A percentile compares a stretch with the other conserved stretches of the same genome.
Conservation (phyloP, 2,329 filamentous ascomycete species). For the Lachnellula hyalina region DNA sequence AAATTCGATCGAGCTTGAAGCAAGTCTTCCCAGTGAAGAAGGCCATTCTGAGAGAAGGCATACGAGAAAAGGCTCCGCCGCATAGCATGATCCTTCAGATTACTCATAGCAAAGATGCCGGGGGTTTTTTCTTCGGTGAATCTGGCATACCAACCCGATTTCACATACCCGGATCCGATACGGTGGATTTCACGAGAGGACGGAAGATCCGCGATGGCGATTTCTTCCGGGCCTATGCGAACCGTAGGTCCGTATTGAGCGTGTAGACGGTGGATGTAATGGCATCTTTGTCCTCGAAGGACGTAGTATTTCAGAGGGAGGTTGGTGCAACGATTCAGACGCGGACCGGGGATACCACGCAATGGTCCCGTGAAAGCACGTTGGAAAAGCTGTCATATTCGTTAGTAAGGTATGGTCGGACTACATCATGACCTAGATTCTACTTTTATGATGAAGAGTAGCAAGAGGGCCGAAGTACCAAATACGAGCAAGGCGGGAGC, state of each 20-base stretch:
- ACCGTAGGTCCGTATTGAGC: conserved; percentile 6
- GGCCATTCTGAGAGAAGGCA: neutral
- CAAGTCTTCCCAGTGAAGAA: conserved; percentile 23
- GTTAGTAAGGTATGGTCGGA: too few species aligned
- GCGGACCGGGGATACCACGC: conserved; percentile 6
- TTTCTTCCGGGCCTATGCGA: conserved; percentile 17
- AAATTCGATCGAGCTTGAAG: conserved; percentile 36
- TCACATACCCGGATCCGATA: conserved; percentile 31
- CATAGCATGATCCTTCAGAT: conserved; percentile 36
- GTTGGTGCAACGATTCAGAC: conserved; percentile 7
- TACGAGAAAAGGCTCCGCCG: conserved; percentile 36
- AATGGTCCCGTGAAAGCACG: conserved; percentile 1
- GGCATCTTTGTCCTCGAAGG: conserved; percentile 8
- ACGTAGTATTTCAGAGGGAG: conserved; percentile 4
- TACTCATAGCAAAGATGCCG: conserved; percentile 37
- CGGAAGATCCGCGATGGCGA: conserved; percentile 35
- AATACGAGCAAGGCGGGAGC: too few species aligned
- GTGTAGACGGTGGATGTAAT: conserved; percentile 12
- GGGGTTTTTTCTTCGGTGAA: conserved; percentile 15
- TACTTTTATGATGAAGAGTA: too few species aligned
- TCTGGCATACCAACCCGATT: conserved; percentile 31
- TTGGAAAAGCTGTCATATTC: neutral
- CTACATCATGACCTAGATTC: too few species aligned
- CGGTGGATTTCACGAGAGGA: conserved; percentile 33
- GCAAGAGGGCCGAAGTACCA: too few species aligned